phyloP scores from a whole-genome alignment of 139 green algal genomes.

The Micromonas pusilla region DNA sequence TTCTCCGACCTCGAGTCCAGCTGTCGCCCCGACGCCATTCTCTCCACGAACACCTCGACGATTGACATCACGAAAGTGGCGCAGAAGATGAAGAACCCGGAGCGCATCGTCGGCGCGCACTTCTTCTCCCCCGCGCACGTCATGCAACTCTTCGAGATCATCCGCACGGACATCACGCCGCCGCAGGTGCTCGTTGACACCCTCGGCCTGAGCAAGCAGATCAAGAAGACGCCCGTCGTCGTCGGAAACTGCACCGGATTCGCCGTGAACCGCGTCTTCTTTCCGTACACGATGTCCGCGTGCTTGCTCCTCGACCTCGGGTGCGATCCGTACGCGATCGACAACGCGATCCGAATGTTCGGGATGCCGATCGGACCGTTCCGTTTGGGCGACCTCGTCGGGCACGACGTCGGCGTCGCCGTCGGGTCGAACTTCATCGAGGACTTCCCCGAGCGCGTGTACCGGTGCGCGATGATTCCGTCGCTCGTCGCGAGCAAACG shows the following conservation, averaged over 20 bases:
- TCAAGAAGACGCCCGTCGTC: conserved; percentile 97
- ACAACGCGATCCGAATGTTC: conserved; percentile 67
- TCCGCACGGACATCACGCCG: conserved; percentile 75
- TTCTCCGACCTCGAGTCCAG: conserved; percentile 62
- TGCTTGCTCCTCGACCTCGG: conserved; percentile 84
- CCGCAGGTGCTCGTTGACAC: conserved; percentile 75
- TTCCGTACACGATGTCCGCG: conserved; percentile 95
- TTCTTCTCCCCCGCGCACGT: conserved; percentile 90
- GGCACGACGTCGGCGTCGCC: conserved; percentile 81
- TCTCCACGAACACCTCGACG: conserved; percentile 97
- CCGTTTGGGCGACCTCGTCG: conserved; percentile 73
- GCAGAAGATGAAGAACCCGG: conserved; percentile 45
- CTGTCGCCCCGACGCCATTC: conserved; percentile 71
- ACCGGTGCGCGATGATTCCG: conserved; percentile 59
- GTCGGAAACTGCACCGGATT: conserved; percentile 99
- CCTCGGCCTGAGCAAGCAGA: conserved; percentile 64
- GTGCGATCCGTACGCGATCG: conserved; percentile 77
- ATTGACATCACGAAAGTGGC: conserved; percentile 91
- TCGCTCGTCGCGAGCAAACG: conserved; percentile 70
- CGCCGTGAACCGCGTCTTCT: conserved; percentile 98
- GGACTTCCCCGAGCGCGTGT: conserved; percentile 73
- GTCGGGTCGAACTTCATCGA: conserved; percentile 90
- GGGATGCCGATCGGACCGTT: conserved; percentile 99
- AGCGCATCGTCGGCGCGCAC: conserved; percentile 73
- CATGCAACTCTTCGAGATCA: conserved; percentile 98